Conservation (phyloP, 2,329 filamentous ascomycete species). For the Stachybotrys chartarum region DNA sequence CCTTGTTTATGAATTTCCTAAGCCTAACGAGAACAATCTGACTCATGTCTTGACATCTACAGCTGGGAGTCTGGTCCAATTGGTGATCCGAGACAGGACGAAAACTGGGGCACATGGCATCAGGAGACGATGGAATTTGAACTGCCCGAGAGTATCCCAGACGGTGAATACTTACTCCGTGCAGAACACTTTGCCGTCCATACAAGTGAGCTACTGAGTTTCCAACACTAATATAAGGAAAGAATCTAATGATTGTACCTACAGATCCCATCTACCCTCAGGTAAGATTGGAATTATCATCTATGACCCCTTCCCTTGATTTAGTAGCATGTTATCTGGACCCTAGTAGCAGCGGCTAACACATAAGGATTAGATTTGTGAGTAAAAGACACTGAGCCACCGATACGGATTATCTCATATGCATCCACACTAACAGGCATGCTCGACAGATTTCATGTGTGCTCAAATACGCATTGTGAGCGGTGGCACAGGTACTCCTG, state of each 20-base stretch:
- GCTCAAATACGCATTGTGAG: slow-evolving; percentile 8
- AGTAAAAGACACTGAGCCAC: background rate
- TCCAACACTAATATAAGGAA: slow-evolving; percentile 14
- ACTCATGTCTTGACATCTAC: background rate
- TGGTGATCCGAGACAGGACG: slow-evolving; percentile 14
- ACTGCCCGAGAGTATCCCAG: slow-evolving; percentile 28
- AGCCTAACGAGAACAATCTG: background rate
- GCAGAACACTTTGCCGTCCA: slow-evolving; percentile 41
- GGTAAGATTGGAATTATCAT: slow-evolving; percentile 17
- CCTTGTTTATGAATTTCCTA: background rate
- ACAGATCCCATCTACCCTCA: no score
- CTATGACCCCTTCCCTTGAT: slow-evolving; percentile 14
- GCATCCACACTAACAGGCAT: background rate
- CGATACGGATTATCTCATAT: background rate
- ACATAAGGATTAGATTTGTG: no score
- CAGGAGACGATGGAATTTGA: slow-evolving; percentile 34
- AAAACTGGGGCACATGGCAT: slow-evolving; percentile 24
- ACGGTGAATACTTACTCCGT: slow-evolving; percentile 37
- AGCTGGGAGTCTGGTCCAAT: slow-evolving; percentile 19
- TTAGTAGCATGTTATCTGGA: slow-evolving; percentile 18
- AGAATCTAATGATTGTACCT: no score
- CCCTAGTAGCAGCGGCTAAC: no score
- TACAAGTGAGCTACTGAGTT: slow-evolving; percentile 9
- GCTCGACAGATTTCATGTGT: slow-evolving; percentile 4
- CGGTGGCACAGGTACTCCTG: slow-evolving; percentile 6